These are phyloP conservation scores for Trametes gibbosa DNA, from an alignment of 768 basidiomycete genomes.

Conservation along the genomic window DNA sequence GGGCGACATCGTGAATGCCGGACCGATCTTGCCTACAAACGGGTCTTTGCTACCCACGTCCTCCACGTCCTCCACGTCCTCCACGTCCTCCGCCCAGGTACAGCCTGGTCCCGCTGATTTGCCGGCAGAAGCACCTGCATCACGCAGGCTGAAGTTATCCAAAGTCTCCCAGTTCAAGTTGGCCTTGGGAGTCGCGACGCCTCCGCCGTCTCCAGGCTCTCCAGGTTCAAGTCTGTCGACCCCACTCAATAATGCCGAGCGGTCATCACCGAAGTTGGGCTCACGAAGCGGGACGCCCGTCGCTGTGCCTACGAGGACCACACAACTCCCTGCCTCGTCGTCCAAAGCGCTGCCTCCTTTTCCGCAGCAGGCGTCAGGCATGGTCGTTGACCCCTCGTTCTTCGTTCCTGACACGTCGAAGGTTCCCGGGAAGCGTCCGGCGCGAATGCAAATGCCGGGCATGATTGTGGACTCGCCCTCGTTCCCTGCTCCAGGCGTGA, in stretches of 20 bases:
- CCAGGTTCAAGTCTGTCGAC: conserved; percentile 16
- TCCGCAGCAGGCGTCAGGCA: not conserved
- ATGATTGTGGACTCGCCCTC: conserved; percentile 30
- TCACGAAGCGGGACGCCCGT: conserved; percentile 15
- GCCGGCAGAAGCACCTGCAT: not conserved
- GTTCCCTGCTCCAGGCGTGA: conserved; percentile 14
- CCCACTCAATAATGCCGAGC: conserved; percentile 12
- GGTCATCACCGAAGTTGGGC: conserved; percentile 27
- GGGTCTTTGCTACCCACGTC: not conserved
- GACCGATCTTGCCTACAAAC: conserved; percentile 19
- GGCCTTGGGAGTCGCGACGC: conserved; percentile 4
- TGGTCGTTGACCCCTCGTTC: conserved; percentile 1
- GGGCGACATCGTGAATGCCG: conserved; percentile 33
- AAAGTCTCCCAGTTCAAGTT: conserved; percentile 29
- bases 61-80: not conserved
- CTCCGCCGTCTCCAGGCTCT: not conserved
- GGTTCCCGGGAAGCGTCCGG: not conserved
- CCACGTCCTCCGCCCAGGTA: not conserved
- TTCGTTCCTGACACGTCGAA: not conserved
- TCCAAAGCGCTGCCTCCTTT: not conserved
- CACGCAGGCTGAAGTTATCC: conserved; percentile 6
- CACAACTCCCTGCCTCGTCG: not conserved
- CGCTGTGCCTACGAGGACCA: conserved; percentile 12
- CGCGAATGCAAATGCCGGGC: conserved; percentile 27
- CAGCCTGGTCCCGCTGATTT: conserved; percentile 4